Conservation (phyloP, 2,329 filamentous ascomycete species). For the Botrytis galanthina region DNA sequence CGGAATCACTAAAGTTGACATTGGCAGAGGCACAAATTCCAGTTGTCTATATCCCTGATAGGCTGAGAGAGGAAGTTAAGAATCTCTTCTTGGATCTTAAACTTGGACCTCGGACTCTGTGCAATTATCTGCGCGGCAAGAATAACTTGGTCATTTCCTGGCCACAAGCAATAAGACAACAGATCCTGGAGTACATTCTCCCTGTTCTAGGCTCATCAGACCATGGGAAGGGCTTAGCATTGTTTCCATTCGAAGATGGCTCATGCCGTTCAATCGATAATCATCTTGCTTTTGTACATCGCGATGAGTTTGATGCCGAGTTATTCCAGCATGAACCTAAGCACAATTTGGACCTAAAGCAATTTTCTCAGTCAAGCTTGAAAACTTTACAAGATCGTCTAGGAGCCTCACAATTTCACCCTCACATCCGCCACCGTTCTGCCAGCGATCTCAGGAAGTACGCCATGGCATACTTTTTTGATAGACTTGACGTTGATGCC, state of each 20-base stretch:
- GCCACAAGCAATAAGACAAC: constrained; percentile 22
- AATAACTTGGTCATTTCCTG: constrained; percentile 14
- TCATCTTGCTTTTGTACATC: constrained; percentile 24
- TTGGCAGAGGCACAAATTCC: constrained; percentile 30
- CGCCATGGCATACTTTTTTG: constrained; percentile 23
- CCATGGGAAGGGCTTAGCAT: constrained; percentile 22
- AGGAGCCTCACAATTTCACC: constrained; percentile 17
- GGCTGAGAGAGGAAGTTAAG: constrained; percentile 18
- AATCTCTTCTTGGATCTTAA: constrained; percentile 22
- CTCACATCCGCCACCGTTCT: constrained; percentile 28
- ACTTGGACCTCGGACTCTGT: constrained; percentile 24
- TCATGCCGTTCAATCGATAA: constrained; percentile 24
- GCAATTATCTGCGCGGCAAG: constrained; percentile 20
- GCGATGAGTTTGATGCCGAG: constrained; percentile 26
- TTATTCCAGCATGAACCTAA: constrained; percentile 25
- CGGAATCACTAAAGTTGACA: constrained; percentile 23
- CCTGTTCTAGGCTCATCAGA: constrained; percentile 18
- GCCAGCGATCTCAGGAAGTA: constrained; percentile 23
- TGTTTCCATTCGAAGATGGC: constrained; percentile 33
- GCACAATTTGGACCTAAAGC: constrained; percentile 26
- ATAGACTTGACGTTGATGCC: constrained; percentile 8
- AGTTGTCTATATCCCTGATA: constrained; percentile 29
- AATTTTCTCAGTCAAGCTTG: constrained; percentile 19
- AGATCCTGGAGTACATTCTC: constrained; percentile 29
- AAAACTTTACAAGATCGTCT: constrained; percentile 19